Conservation (phyloP, 306 rosid species). For the Echinosophora koreensis region DNA sequence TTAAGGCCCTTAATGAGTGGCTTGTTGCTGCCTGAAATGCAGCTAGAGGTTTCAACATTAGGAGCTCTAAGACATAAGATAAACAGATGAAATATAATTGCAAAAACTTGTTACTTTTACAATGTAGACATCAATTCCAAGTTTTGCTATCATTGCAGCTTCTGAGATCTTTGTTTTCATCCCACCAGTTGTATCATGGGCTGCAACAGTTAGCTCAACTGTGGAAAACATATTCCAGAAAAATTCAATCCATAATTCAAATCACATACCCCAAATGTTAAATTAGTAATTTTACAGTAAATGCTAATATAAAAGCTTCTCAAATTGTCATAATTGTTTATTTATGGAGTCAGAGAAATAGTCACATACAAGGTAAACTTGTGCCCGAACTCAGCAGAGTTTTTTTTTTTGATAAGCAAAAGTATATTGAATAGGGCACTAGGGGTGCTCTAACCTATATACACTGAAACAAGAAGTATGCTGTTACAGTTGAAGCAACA, state of each 20-base stretch:
- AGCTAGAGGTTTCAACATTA: constrained; percentile 35
- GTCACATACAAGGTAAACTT: background rate
- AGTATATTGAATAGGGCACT: too few relatives aligned
- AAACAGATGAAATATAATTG: constrained; percentile 3
- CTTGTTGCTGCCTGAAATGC: constrained; percentile 85
- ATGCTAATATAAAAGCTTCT: constrained; percentile 1
- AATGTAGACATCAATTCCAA: constrained; percentile 87
- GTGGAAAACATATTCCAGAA: constrained; percentile 37
- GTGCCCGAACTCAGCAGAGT: background rate
- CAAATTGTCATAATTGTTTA: constrained; percentile 8
- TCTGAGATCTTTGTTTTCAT: constrained; percentile 85
- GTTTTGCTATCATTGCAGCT: constrained; percentile 92
- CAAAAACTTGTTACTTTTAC: constrained; percentile 64
- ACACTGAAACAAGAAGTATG: too few relatives aligned
- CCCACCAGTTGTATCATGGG: constrained; percentile 93
- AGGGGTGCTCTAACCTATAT: too few relatives aligned
- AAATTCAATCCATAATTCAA: constrained; percentile 1
- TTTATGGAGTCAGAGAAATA: background rate
- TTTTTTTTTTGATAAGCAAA: too few relatives aligned
- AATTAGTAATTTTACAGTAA: background rate
- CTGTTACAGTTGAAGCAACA: too few relatives aligned
- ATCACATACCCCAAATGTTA: constrained; percentile 6
- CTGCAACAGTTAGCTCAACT: constrained; percentile 74
- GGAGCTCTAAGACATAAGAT: constrained; percentile 10
- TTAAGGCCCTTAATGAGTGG: constrained; percentile 77